These are phyloP conservation scores for Coniferiporia sulphurascens DNA, from an alignment of 1,284 basidiomycete species.

Conservation along the genomic window DNA sequence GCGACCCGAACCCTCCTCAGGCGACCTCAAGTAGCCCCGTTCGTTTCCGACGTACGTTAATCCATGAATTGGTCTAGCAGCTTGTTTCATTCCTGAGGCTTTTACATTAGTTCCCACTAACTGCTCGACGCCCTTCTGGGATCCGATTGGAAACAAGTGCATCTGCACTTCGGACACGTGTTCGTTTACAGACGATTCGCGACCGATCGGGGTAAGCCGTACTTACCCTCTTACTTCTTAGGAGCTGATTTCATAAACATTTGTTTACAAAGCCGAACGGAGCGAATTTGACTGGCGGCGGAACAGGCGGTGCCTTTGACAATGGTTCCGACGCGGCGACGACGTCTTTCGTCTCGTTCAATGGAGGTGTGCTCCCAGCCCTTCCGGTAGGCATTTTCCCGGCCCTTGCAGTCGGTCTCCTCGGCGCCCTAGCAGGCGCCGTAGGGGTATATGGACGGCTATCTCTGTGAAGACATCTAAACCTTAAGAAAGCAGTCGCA, in stretches of 20 bases:
- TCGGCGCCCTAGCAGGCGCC: conserved; percentile 31
- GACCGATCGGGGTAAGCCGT: conserved; percentile 58
- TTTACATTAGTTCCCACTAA: conserved; percentile 53
- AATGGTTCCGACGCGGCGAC: conserved; percentile 25
- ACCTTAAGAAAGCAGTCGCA: too few relatives aligned
- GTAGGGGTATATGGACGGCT: conserved; percentile 23
- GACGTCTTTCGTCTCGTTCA: conserved; percentile 46
- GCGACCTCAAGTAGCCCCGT: conserved; percentile 32
- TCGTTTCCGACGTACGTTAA: conserved; percentile 50
- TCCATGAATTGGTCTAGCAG: background rate
- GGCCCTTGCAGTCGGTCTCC: conserved; percentile 29
- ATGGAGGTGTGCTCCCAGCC: conserved; percentile 30
- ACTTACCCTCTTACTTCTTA: conserved; percentile 16
- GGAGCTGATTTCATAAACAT: conserved; percentile 1
- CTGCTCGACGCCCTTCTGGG: conserved; percentile 78
- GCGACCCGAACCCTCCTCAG: conserved; percentile 64
- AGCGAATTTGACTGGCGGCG: conserved; percentile 62
- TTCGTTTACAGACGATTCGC: conserved; percentile 56
- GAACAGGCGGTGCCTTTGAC: conserved; percentile 34
- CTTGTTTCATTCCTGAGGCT: background rate
- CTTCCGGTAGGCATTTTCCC: conserved; percentile 31
- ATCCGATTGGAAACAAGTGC: conserved; percentile 63
- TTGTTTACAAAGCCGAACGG: conserved; percentile 50
- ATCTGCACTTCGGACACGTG: conserved; percentile 54
- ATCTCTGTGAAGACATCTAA: background rate